These are phyloP conservation scores for Myriosclerotinia scirpicola DNA, from an alignment of 2,329 filamentous ascomycete genomes.

Conservation along the genomic window DNA sequence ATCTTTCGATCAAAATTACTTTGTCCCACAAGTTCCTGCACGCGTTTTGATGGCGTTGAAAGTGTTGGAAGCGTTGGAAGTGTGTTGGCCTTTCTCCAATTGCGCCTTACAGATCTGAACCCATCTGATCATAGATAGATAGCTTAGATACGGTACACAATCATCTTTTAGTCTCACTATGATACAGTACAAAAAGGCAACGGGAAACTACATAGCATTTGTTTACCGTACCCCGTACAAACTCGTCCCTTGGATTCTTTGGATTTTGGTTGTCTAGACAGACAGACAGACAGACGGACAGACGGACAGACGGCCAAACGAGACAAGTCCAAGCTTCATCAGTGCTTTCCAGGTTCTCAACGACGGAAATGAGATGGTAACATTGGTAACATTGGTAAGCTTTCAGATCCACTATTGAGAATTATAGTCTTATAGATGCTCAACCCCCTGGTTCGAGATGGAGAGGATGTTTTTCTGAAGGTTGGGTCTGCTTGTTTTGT, in stretches of 20 bases:
- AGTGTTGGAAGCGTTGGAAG: neutral
- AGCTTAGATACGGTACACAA: neutral
- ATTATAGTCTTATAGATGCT: neutral
- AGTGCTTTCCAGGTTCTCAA: neutral
- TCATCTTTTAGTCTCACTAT: neutral
- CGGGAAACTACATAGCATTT: neutral
- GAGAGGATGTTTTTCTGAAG: conserved; percentile 18
- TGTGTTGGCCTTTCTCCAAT: neutral
- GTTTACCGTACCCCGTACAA: neutral
- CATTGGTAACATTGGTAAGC: too few species aligned
- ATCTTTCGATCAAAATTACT: neutral
- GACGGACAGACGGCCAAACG: conserved; percentile 5
- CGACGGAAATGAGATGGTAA: neutral
- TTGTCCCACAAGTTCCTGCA: neutral
- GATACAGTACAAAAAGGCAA: neutral
- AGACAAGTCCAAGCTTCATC: conserved; percentile 16
- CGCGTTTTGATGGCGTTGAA: neutral
- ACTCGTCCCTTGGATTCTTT: too few species aligned
- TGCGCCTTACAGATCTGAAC: neutral
- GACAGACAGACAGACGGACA: too few species aligned
- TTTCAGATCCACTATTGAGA: conserved; percentile 17
- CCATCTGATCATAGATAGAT: neutral
- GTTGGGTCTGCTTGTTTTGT: conserved; percentile 12
- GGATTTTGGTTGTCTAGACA: conserved; percentile 12
- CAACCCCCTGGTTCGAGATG: conserved; percentile 17